Evolutionary conservation across 441 rosid species (phyloP), one percentile per base, ranked within the genome.

Genomic region (Raphanus hybrid): DNA sequence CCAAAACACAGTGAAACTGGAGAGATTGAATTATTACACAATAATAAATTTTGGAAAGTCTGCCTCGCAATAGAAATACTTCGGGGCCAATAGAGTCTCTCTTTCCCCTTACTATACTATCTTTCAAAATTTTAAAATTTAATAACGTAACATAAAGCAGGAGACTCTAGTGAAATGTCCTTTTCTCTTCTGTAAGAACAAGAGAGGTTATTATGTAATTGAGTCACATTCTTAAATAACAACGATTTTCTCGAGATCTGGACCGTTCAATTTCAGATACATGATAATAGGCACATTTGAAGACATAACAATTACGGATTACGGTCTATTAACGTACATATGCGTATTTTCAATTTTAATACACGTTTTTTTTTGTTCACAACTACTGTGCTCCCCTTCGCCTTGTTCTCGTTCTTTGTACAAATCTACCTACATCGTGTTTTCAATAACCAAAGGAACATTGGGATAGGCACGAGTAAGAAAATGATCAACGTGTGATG

Each of bases 161-260:
- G 34, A 29, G 34, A 29, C 34, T 29, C 34, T 29, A 29, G 34
- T 29, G 34, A 29, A 29, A 29, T 4, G 34, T 29, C 34, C 34
- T 29, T 29, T 29, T 29, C 34, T 29, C 34, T 29, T 29, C 34
- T 29, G 34, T 29, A 29, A 29, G 34, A 29, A 29, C 34, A 29
- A 29, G 34, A 29, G 34, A 29, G 32, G 32, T 29, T 29, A 29
- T 29, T 29, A 29, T 29, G 32, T 29, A 29, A 34, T 34, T 34
- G 37, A 34, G 37, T 34, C 37, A 34, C 37, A 34, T 34, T 5
- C 41, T 37, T 37, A 37, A 34, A 37, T 37, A 6, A 32, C 29
- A 32, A 43, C 6, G 18, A 29, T 18, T 18, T n/a, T 71, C 72
- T 77, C 60, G 80, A 77, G 61, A 64, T 77, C 39, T 70, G 60